phyloP scores from a whole-genome alignment of 1,284 basidiomycete species.

The Cronartium quercuum region DNA sequence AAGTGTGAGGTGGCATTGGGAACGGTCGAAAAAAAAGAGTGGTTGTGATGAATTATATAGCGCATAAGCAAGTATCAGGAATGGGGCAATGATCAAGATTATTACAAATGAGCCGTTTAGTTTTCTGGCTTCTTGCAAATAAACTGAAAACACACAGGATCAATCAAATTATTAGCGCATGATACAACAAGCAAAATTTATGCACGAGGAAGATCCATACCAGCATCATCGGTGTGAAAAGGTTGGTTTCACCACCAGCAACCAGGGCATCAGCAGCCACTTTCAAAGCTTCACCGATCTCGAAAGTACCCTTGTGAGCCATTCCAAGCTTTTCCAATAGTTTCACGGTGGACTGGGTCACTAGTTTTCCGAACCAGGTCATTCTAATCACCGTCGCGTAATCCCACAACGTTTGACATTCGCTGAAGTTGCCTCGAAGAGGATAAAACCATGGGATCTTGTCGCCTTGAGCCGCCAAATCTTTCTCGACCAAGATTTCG shows the following conservation, averaged over 20 bases:
- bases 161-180: background rate
- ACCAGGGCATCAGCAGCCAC: conserved; percentile 73
- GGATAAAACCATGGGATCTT: conserved; percentile 88
- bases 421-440: conserved; percentile 81
- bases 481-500: conserved; percentile 82
- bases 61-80: too few relatives aligned
- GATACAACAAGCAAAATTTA: background rate
- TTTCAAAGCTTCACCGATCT: conserved; percentile 84
- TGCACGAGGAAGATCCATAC: background rate
- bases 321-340: conserved; percentile 71
- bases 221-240: conserved; percentile 52
- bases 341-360: conserved; percentile 76
- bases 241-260: conserved; percentile 77
- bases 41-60: too few relatives aligned
- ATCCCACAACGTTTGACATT: conserved; percentile 93
- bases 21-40: too few relatives aligned
- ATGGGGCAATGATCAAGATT: too few relatives aligned
- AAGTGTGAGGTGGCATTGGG: too few relatives aligned
- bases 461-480: conserved; percentile 70
- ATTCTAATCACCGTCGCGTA: conserved; percentile 58
- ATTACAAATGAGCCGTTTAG: too few relatives aligned
- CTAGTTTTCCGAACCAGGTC: conserved; percentile 75
- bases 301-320: conserved; percentile 85
- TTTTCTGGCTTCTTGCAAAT: background rate
- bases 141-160: background rate